These are phyloP conservation scores for Kodamaea neixiangensis DNA, from an alignment of 805 yeast genomes.

Conservation along the genomic window DNA sequence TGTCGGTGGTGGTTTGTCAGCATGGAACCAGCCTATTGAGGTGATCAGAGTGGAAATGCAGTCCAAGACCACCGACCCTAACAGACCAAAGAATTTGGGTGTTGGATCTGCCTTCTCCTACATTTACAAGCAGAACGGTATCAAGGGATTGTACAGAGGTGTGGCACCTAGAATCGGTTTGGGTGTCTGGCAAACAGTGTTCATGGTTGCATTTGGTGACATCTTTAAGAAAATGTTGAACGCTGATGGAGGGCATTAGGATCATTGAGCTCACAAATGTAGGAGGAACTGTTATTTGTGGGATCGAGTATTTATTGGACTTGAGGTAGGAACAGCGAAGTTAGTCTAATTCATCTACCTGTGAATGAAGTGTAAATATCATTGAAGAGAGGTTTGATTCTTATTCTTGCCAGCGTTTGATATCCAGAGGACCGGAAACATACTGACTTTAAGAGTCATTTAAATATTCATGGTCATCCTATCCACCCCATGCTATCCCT, in stretches of 20 bases:
- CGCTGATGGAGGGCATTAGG: conserved; percentile 43
- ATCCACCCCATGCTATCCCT: neutral
- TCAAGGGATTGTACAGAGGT: conserved; percentile 92
- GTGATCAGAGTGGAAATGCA: conserved; percentile 98
- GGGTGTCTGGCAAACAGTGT: conserved; percentile 97
- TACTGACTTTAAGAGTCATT: neutral
- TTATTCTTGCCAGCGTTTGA: no score
- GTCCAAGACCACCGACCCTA: conserved; percentile 89
- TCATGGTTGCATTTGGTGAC: conserved; percentile 98
- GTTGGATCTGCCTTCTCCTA: conserved; percentile 77
- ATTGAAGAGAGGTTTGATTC: neutral
- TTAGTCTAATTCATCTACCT: no score
- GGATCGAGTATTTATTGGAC: no score
- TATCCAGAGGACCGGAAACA: no score
- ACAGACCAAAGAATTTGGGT: conserved; percentile 88
- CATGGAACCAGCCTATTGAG: conserved; percentile 99
- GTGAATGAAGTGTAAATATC: no score
- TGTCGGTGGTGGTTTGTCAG: conserved; percentile 95
- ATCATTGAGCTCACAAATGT: neutral
- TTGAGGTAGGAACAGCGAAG: no score
- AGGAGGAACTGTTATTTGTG: no score
- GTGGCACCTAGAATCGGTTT: conserved; percentile 96
- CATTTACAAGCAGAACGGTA: conserved; percentile 79
- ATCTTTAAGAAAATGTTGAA: conserved; percentile 51
- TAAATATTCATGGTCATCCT: no score